Base-by-base conservation (phyloP, 441 rosid species). In the Arabidopsis hybrid region DNA sequence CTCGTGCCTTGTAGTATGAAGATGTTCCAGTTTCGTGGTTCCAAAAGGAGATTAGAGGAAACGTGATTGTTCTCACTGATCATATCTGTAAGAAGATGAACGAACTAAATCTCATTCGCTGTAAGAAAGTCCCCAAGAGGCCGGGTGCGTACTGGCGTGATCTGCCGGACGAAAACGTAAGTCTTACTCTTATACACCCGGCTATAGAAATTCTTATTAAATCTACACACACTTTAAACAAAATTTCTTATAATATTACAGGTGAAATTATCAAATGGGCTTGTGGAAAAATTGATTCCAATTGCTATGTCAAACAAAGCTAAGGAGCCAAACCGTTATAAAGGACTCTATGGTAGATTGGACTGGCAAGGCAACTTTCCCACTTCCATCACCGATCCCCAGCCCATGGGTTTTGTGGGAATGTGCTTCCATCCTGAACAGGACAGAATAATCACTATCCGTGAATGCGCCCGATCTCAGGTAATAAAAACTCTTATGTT, bases 281-380 rank as follows among this genome's bases (percentile, higher is more conserved):
- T 83, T 64, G 8, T 79, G 49, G 96, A 79, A 38, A 89, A 87
- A 74, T 62, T 89, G 81, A 83, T 90, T 53, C 97, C 98, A 3
- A 78, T 83, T 85, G 89, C 88, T 80, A 83, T 91, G 36, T 91
- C 90, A 57, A 87, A 91, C 71, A 91, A 87, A 1, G 93, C 91
- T 12, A 80, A 82, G 58, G 67, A 84, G 13, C 95, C 89, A 67
- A 90, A 93, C 72, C 87, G 85, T 59, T 93, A 93, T 95, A 93
- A 91, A 59, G 98, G 98, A n/a, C 88, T 91, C 32, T 90, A 75
- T 69, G 98, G 98, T 65, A 89, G 98, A 80, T 60, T 93, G 70
- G 93, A 89, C 51, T 93, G 98, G 98, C 83, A 89, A 73, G 98
- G 98, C 2, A 91, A 91, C 75, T 89, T 93, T 68, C 98, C 96